These are phyloP conservation scores for Byssochlamys sp. DNA, from an alignment of 2,329 filamentous ascomycete genomes.

Conservation along the genomic window DNA sequence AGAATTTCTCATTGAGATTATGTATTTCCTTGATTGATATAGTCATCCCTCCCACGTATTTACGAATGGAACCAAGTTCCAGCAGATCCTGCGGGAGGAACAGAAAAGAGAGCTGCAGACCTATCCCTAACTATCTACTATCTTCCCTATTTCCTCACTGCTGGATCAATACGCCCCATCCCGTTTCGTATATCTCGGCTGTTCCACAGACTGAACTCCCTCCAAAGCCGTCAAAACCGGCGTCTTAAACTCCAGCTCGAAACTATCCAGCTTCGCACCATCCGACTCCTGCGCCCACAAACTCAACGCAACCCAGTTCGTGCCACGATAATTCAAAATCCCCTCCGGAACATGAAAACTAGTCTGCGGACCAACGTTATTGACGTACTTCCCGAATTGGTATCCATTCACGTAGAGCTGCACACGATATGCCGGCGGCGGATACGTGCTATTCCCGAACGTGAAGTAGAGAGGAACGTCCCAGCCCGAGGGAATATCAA, in stretches of 20 bases:
- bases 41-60: background rate
- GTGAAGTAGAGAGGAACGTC: conserved; percentile 48
- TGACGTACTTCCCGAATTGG: conserved; percentile 59
- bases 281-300: conserved; percentile 56
- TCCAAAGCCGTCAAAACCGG: conserved; percentile 44
- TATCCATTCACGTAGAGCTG: conserved; percentile 67
- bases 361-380: conserved; percentile 66
- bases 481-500: conserved; percentile 44
- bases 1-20: background rate
- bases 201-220: conserved; percentile 38
- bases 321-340: conserved; percentile 59
- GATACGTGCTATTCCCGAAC: conserved; percentile 46
- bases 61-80: background rate
- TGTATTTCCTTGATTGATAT: background rate
- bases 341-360: conserved; percentile 64
- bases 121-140: background rate
- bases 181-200: conserved; percentile 40
- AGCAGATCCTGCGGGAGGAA: background rate
- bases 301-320: conserved; percentile 59
- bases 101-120: background rate
- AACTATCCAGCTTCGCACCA: conserved; percentile 48
- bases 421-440: conserved; percentile 50
- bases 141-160: no score
- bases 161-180: conserved; percentile 40
- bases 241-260: conserved; percentile 42